Evolutionary conservation across 1,284 basidiomycete species (phyloP).

Genomic region (Porodaedalea pini): DNA sequence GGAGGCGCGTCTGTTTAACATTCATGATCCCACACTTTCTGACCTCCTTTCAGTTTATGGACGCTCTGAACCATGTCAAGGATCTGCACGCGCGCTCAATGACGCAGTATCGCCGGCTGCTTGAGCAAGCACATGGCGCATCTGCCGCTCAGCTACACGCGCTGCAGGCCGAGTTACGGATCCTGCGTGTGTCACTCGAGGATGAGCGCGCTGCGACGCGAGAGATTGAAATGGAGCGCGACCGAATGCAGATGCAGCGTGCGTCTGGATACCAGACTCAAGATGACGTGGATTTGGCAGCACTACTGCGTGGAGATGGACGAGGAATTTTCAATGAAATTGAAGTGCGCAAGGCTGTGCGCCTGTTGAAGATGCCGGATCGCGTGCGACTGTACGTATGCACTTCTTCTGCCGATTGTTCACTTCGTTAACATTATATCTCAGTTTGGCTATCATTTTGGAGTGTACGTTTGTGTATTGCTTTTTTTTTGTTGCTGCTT

Average conservation of each 20-base stretch:
- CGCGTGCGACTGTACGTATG: constrained; percentile 66
- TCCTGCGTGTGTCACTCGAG: constrained; percentile 44
- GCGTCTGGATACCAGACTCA: constrained; percentile 18
- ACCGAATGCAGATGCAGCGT: constrained; percentile 36
- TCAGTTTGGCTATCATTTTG: constrained; percentile 41
- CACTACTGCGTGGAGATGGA: constrained; percentile 48
- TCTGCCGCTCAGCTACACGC: constrained; percentile 76
- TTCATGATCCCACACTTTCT: constrained; percentile 18
- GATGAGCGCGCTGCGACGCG: constrained; percentile 46
- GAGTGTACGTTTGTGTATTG: constrained; percentile 40
- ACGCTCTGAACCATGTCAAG: constrained; percentile 51
- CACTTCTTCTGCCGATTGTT: constrained; percentile 14
- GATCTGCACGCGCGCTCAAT: constrained; percentile 60
- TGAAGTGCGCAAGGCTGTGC: constrained; percentile 61
- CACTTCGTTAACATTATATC: too few relatives aligned
- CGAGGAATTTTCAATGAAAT: constrained; percentile 60
- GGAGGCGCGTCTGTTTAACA: constrained; percentile 42
- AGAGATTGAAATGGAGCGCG: constrained; percentile 58
- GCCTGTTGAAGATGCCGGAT: constrained; percentile 59
- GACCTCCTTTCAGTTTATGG: constrained; percentile 46
- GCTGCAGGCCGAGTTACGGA: constrained; percentile 66
- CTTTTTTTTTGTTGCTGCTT: neutral
- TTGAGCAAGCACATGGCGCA: constrained; percentile 72
- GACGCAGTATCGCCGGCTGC: constrained; percentile 67
- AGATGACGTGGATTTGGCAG: constrained; percentile 40